phyloP scores from a whole-genome alignment of 2,329 filamentous ascomycete genomes.

The Neoscytalidium dimidiatum region DNA sequence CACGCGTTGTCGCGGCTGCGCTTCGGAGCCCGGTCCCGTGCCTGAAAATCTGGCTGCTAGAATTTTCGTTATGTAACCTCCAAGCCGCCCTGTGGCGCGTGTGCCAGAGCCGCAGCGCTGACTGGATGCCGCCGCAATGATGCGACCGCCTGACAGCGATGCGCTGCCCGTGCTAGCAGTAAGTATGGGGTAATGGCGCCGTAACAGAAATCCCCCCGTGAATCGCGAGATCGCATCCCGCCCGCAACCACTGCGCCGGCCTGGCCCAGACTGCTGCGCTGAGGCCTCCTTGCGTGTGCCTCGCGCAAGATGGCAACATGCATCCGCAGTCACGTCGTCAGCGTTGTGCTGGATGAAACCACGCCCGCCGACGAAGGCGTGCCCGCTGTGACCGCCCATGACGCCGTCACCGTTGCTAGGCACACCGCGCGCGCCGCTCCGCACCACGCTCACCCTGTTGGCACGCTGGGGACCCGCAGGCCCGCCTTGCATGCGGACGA shows the following conservation, averaged over 20 bases:
- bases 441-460: background rate
- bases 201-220: constrained; percentile 15
- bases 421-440: background rate
- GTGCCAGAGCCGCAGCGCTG: constrained; percentile 13
- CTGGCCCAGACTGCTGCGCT: constrained; percentile 3
- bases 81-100: constrained; percentile 14
- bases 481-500: background rate
- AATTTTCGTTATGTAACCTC: constrained; percentile 12
- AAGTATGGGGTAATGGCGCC: constrained; percentile 18
- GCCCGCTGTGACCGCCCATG: constrained; percentile 2
- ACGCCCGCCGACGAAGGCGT: constrained; percentile 7
- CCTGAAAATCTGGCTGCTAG: background rate
- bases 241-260: background rate
- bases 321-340: background rate
- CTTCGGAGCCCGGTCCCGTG: constrained; percentile 6
- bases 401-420: background rate
- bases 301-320: background rate
- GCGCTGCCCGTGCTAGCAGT: constrained; percentile 1
- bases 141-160: constrained; percentile 12
- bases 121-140: constrained; percentile 4
- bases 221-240: constrained; percentile 11
- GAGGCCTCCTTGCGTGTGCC: background rate
- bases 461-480: background rate
- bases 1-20: constrained; percentile 10
- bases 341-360: background rate